These are phyloP conservation scores for Chlorociboria aeruginascens DNA, from an alignment of 495 filamentous ascomycete species.

Conservation along the genomic window DNA sequence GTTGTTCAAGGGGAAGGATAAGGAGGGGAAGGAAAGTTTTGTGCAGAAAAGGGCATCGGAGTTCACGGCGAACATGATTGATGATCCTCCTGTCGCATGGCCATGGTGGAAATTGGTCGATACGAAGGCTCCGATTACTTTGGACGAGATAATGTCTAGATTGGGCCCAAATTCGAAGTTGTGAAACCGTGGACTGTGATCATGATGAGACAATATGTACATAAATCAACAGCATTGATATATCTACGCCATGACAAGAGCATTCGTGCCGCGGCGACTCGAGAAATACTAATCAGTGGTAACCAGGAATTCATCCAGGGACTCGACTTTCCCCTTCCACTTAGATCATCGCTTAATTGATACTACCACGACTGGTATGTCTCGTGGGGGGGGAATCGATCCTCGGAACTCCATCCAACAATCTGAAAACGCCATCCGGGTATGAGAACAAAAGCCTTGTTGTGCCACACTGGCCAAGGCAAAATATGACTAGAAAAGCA, in stretches of 20 bases:
- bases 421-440: constrained; percentile 18
- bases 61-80: constrained; percentile 40
- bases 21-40: constrained; percentile 35
- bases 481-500: constrained; percentile 5
- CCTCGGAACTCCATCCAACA: constrained; percentile 10
- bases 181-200: too few relatives aligned
- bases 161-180: background rate
- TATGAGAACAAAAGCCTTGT: constrained; percentile 13
- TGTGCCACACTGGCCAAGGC: constrained; percentile 17
- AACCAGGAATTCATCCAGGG: too few relatives aligned
- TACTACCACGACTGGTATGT: too few relatives aligned
- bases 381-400: too few relatives aligned
- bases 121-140: constrained; percentile 1
- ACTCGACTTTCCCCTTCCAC: too few relatives aligned
- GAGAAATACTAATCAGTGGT: too few relatives aligned
- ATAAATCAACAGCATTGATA: too few relatives aligned
- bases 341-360: too few relatives aligned
- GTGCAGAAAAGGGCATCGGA: constrained; percentile 35
- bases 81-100: constrained; percentile 29
- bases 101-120: constrained; percentile 33
- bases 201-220: too few relatives aligned
- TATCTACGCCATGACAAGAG: too few relatives aligned
- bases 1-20: constrained; percentile 38
- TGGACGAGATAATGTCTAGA: constrained; percentile 8
- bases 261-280: too few relatives aligned